These are phyloP conservation scores for Westerdykella sp. DNA, from an alignment of 2,329 filamentous ascomycete genomes.

Conservation along the genomic window DNA sequence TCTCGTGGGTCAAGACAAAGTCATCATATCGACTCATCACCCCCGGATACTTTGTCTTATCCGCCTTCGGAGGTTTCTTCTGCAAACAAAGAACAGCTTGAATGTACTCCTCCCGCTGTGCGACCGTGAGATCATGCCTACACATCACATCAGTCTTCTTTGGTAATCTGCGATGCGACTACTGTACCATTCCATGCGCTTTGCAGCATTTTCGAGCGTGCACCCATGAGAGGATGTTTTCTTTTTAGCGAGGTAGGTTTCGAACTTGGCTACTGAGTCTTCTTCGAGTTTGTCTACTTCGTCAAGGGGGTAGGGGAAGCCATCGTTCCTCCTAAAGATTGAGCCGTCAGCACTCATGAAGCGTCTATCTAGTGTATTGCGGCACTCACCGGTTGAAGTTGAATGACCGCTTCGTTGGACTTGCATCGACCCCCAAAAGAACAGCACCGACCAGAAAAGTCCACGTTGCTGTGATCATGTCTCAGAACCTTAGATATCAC, in stretches of 20 bases:
- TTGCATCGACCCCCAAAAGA: neutral
- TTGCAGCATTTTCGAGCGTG: slow-evolving; percentile 17
- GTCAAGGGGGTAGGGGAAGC: slow-evolving; percentile 20
- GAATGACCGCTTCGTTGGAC: neutral
- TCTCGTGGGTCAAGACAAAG: slow-evolving; percentile 20
- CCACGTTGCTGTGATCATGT: neutral
- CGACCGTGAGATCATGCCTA: slow-evolving; percentile 16
- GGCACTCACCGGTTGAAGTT: neutral
- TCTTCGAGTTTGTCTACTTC: slow-evolving; percentile 19
- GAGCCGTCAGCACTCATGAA: neutral
- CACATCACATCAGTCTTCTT: no score
- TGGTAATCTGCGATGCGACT: neutral
- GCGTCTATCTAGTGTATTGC: neutral
- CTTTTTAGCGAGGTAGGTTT: slow-evolving; percentile 20
- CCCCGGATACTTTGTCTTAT: slow-evolving; percentile 12
- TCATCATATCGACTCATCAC: slow-evolving; percentile 18
- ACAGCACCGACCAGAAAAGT: neutral
- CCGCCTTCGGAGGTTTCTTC: slow-evolving; percentile 14
- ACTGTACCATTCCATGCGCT: slow-evolving; percentile 16
- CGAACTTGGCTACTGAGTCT: slow-evolving; percentile 11
- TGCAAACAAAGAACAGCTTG: slow-evolving; percentile 18
- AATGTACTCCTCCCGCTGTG: slow-evolving; percentile 19
- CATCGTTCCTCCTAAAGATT: slow-evolving; percentile 4
- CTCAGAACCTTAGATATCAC: no score
- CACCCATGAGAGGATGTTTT: slow-evolving; percentile 12